Evolutionary conservation across 2,329 filamentous ascomycete species (phyloP), one percentile per base, ranked within the genome.

Genomic region (Cercospora brassicicola): DNA sequence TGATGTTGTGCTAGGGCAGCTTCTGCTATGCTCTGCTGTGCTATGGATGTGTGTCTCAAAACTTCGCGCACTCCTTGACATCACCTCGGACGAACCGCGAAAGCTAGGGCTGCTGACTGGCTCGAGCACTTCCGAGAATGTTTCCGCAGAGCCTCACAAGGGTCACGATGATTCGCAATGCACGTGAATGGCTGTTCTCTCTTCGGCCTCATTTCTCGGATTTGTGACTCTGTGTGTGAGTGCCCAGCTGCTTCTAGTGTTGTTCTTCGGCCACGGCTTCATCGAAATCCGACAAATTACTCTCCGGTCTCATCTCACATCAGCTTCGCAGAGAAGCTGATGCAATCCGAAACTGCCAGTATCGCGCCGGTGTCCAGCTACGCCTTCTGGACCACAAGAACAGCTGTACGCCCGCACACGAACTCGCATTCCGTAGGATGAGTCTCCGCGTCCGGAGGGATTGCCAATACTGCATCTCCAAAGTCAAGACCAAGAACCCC

Each of bases 91-190:
- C 15, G 30, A 31, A n/a, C 20, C 18, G n/a, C 48, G 5, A 36
- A 18, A 64, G 62, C 53, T 64, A 39, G 28, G 62, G 31, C 45
- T 55, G 30, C 30, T 18, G 11, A 23, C n/a, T 31, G 62, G 30
- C 48, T 55, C 39, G 59, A 62, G 59, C 59, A 48, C 59, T 51
- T 30, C 39, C 59, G 59, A 48, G 20, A 23, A 2, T 13, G 2
- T n/a, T 53, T 65, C 64, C 67, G 67, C 69, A 71, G 64, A 67
- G 67, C 67, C 69, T 68, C 69, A 65, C 48, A 28, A 39, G 53
- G 53, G 26, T 15, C 13, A 6, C 53, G n/a, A 23, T 48, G 42
- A 48, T 48, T 30, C 23, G 53, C 4, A 28, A 10, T 4, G 53
- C 53, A 57, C 30, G 53, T 57, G 45, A 57, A 31, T 28, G 53